phyloP scores from a whole-genome alignment of 257 asterid species.

The Rubia yunnanensis region DNA sequence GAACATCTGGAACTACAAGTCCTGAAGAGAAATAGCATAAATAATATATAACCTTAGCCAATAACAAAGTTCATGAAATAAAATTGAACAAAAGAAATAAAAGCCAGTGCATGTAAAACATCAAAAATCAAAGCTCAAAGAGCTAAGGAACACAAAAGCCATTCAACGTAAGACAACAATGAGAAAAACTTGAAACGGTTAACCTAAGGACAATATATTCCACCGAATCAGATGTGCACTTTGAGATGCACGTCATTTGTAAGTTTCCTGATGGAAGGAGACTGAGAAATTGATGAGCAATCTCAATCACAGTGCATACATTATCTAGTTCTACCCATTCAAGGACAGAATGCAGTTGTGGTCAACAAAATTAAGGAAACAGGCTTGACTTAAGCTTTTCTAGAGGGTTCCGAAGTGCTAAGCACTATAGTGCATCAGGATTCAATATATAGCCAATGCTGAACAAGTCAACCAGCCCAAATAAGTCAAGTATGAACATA shows the following conservation, averaged over 20 bases:
- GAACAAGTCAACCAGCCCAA: background rate
- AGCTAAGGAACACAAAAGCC: background rate
- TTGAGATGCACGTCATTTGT: background rate
- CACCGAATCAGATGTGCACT: background rate
- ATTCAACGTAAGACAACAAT: background rate
- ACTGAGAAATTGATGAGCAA: background rate
- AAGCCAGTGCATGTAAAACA: background rate
- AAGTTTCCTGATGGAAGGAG: background rate
- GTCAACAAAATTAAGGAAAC: background rate
- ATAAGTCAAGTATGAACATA: background rate
- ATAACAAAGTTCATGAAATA: background rate
- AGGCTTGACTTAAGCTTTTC: background rate
- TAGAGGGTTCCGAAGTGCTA: background rate
- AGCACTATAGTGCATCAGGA: background rate
- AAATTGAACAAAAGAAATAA: background rate
- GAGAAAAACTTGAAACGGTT: background rate
- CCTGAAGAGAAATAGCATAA: conserved; percentile 34
- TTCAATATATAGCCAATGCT: background rate
- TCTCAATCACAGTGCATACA: background rate
- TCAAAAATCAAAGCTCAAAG: background rate
- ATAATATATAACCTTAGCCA: background rate
- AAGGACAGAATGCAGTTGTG: background rate
- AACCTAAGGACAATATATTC: background rate
- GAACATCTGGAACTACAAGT: conserved; percentile 86
- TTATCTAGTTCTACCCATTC: background rate